Percentiles rank a stretch among this genome's conserved stretches.
These are phyloP conservation scores for Trametes cingulata DNA, from an alignment of 768 basidiomycete species.

Conservation along the genomic window DNA sequence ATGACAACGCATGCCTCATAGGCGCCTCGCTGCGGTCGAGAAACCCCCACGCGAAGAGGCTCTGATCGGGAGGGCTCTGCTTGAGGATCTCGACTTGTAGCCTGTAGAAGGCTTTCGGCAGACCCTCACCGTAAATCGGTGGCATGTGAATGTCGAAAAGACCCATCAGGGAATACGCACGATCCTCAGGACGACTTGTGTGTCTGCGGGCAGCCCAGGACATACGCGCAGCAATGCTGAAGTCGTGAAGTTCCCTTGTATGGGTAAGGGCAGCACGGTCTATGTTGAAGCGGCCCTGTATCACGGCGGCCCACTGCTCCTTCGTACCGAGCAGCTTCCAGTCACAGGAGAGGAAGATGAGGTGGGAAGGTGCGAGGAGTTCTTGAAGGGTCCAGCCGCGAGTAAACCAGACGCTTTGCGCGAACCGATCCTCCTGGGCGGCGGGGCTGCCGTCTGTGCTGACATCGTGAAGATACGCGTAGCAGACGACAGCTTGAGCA, in stretches of 20 bases:
- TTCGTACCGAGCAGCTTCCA: constrained; percentile 4
- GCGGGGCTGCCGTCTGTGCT: not conserved
- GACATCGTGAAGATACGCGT: constrained; percentile 1
- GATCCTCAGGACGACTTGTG: constrained; percentile 2
- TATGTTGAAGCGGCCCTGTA: not conserved
- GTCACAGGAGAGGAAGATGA: constrained; percentile 1
- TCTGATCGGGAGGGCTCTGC: constrained; percentile 1
- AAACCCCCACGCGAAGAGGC: constrained; percentile 9
- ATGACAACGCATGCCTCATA: no score
- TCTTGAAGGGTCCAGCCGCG: constrained; percentile 14
- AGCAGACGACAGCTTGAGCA: not conserved
- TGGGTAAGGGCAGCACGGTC: not conserved
- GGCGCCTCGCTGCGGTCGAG: not conserved
- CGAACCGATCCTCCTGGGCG: no score
- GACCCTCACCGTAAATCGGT: constrained; percentile 8
- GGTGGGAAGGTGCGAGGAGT: constrained; percentile 2
- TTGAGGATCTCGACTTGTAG: constrained; percentile 8
- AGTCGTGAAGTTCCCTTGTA: not conserved
- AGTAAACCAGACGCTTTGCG: constrained; percentile 3
- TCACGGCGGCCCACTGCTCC: not conserved
- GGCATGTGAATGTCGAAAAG: constrained; percentile 12
- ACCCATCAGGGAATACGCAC: constrained; percentile 13
- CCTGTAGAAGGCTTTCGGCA: not conserved
- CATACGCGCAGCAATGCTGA: constrained; percentile 8
- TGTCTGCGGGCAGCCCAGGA: constrained; percentile 7